Conservation (phyloP, 208 protist genomes). For the Angomonas ambiguus region DNA sequence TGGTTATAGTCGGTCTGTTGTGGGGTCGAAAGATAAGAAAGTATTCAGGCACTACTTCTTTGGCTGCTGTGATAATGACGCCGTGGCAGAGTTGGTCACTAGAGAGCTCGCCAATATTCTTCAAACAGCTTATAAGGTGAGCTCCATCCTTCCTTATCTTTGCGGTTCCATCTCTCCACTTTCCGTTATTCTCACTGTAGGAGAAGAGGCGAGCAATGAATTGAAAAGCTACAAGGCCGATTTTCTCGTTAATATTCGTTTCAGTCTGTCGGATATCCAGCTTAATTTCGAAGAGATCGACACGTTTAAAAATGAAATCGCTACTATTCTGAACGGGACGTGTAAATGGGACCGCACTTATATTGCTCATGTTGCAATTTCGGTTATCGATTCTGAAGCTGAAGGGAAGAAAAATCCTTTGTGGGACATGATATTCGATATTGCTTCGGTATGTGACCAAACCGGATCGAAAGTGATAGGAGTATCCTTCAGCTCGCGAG, state of each 20-base stretch:
- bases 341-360: conserved; percentile 44
- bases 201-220: conserved; percentile 41
- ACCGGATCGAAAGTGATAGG: conserved; percentile 39
- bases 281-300: conserved; percentile 30
- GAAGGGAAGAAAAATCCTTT: conserved; percentile 23
- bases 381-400: conserved; percentile 4
- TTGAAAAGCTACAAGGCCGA: conserved; percentile 28
- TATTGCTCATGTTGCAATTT: conserved; percentile 47
- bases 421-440: conserved; percentile 51
- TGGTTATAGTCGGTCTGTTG: conserved; percentile 49
- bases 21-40: conserved; percentile 24
- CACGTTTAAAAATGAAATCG: conserved; percentile 28
- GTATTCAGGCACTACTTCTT: conserved; percentile 77
- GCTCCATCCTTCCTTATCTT: conserved; percentile 55
- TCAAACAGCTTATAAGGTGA: conserved; percentile 32
- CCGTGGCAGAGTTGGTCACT: background rate
- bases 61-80: conserved; percentile 27
- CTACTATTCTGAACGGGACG: conserved; percentile 30
- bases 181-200: conserved; percentile 59
- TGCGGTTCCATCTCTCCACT: conserved; percentile 48
- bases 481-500: conserved; percentile 40
- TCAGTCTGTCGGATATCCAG: conserved; percentile 31
- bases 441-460: conserved; percentile 55
- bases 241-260: conserved; percentile 33
- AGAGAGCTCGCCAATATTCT: conserved; percentile 17